Percentiles rank a stretch among this genome's conserved stretches.
phyloP scores from a whole-genome alignment of 495 filamentous ascomycete species.

The Penicillium bialowiezense region DNA sequence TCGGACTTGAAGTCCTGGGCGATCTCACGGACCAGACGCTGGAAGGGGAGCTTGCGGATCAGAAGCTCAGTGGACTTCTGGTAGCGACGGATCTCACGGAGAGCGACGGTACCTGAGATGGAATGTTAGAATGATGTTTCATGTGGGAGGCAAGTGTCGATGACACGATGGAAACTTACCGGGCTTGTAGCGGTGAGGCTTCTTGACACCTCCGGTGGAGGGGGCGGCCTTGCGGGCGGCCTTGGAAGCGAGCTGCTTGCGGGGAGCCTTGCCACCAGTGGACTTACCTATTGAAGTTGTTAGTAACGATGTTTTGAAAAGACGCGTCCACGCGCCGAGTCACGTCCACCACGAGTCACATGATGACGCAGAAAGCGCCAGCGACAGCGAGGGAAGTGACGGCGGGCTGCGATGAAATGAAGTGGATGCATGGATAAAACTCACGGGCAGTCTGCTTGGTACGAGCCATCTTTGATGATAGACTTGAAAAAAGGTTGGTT shows the following conservation, averaged over 20 bases:
- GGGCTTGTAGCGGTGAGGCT: slow-evolving; percentile 99
- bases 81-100: slow-evolving; percentile 99
- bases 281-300: slow-evolving; percentile 70
- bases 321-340: slow-evolving; percentile 17
- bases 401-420: too few relatives aligned
- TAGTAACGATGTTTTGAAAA: slow-evolving; percentile 23
- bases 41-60: slow-evolving; percentile 99
- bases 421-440: too few relatives aligned
- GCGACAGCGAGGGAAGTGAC: slow-evolving; percentile 15
- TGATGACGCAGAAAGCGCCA: neutral
- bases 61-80: slow-evolving; percentile 99
- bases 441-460: slow-evolving; percentile 99
- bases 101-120: slow-evolving; percentile 89
- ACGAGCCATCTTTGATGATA: slow-evolving; percentile 81
- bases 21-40: slow-evolving; percentile 99
- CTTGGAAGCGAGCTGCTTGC: slow-evolving; percentile 95
- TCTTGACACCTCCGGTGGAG: slow-evolving; percentile 94
- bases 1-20: slow-evolving; percentile 99
- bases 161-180: slow-evolving; percentile 56
- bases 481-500: slow-evolving; percentile 38
- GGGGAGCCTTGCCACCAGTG: slow-evolving; percentile 98
- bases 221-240: slow-evolving; percentile 75
- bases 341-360: neutral
- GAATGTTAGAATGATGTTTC: slow-evolving; percentile 25
- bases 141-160: neutral